Conservation (phyloP, 1,284 basidiomycete genomes). For the Trametes pubescens region DNA sequence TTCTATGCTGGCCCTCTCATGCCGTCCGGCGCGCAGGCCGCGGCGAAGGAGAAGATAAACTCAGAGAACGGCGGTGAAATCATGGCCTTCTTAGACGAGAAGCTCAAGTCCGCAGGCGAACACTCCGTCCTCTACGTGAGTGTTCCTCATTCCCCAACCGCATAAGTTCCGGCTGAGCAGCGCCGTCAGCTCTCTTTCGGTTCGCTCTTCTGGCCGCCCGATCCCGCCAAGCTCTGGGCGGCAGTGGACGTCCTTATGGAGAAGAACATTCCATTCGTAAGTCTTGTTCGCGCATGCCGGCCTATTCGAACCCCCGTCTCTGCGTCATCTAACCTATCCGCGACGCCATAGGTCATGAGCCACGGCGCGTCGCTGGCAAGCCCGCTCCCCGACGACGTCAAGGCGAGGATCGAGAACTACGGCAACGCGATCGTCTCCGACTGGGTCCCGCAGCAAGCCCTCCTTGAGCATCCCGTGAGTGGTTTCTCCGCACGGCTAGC, state of each 20-base stretch:
- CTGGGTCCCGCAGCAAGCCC: conserved; percentile 36
- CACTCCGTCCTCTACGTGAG: conserved; percentile 36
- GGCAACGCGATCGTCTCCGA: conserved; percentile 28
- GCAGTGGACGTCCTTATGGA: conserved; percentile 30
- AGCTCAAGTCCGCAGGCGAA: conserved; percentile 26
- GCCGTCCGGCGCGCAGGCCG: conserved; percentile 4
- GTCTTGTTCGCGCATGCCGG: not conserved
- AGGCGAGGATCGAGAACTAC: conserved; percentile 27
- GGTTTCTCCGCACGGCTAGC: not conserved
- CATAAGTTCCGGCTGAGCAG: not conserved
- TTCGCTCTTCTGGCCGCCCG: conserved; percentile 29
- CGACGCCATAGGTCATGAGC: conserved; percentile 1
- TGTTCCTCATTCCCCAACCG: not conserved
- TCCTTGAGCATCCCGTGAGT: conserved; percentile 35
- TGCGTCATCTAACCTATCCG: not conserved
- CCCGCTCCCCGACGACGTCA: conserved; percentile 27
- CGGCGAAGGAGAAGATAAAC: not conserved
- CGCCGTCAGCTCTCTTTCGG: conserved; percentile 31
- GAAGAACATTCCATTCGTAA: conserved; percentile 30
- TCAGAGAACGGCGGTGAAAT: conserved; percentile 11
- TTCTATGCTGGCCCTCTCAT: conserved; percentile 31
- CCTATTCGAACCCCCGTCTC: not conserved
- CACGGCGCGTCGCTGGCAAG: conserved; percentile 8
- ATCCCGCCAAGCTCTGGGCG: conserved; percentile 23
- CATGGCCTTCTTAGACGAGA: conserved; percentile 27